Evolutionary conservation across 306 rosid genomes (phyloP), one percentile per base, ranked within the genome.

Genomic region (Medicago truncatula): DNA sequence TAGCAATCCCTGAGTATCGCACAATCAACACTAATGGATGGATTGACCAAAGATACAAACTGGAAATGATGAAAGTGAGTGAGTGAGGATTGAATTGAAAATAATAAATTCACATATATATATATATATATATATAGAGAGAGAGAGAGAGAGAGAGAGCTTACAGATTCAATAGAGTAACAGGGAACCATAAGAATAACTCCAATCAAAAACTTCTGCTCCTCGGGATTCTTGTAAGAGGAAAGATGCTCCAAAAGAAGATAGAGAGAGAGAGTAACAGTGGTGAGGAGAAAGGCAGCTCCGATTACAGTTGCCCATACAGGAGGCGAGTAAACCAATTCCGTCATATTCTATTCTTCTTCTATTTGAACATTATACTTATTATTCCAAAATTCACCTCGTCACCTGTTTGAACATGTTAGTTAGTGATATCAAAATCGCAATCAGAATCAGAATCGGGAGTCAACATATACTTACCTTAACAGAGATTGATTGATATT

Each of bases 221-320:
- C 99, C 88, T 96, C 99, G 16, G 98, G 99, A 82, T 90, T 88
- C 85, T 96, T 96, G 92, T 96, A 96, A 17, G 99, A 90, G 16
- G 98, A 92, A 62, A 96, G 99, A 77, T 96, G 99, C 81, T 89
- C 99, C 69, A 92, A 80, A 4, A 96, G 74, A 73, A 96, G 99
- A 80, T 85, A 96, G 10, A 89, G 67, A 39, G 99, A 96, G 74
- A 92, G 90, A 23, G 88, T 76, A 28, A 96, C 92, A 65, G 96
- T 83, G 56, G 79, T 47, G 60, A 96, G 75, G 64, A 96, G 92
- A 86, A 92, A 82, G 74, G 70, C 84, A 6, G 90, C 91, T 14
- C 89, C 88, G 71, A 60, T 75, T 67, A 92, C 16, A 79, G 85
- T 87, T 71, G 99, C 96, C 99, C 99, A 92, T 76, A 81, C 49